Evolutionary conservation across 2,329 filamentous ascomycete species (phyloP).

Genomic region (Xylaria multiplex): DNA sequence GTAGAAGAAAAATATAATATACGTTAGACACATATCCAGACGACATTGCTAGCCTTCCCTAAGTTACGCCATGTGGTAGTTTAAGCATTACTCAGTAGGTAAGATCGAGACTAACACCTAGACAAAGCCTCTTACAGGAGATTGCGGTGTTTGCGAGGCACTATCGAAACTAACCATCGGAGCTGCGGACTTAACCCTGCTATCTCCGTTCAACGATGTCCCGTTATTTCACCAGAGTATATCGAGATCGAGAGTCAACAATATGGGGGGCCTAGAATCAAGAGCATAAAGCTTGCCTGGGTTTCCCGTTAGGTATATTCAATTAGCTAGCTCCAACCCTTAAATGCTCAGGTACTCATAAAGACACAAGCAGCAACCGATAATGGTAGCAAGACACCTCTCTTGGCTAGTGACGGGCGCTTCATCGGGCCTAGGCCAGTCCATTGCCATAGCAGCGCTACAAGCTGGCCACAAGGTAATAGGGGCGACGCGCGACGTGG

Average conservation of each 20-base stretch:
- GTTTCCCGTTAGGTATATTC: background rate
- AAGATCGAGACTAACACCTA: no score
- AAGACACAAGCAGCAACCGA: background rate
- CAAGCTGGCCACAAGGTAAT: slow-evolving; percentile 24
- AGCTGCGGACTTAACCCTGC: slow-evolving; percentile 20
- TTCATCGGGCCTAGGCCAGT: slow-evolving; percentile 28
- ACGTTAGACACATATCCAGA: no score
- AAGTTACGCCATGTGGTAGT: no score
- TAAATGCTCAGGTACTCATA: background rate
- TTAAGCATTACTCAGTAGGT: no score
- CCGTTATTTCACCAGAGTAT: no score
- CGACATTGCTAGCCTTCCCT: no score
- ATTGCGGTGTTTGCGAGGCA: background rate
- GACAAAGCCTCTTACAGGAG: background rate
- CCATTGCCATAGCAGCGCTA: slow-evolving; percentile 23
- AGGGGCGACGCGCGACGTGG: slow-evolving; percentile 20
- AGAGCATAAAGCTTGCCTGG: background rate
- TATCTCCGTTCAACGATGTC: slow-evolving; percentile 22
- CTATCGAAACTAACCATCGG: background rate
- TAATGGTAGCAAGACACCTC: slow-evolving; percentile 10
- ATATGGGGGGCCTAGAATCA: background rate
- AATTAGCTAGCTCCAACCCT: no score
- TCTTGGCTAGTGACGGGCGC: slow-evolving; percentile 30
- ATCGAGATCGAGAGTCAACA: background rate
- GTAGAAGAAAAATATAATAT: no score